Conservation (phyloP, 768 basidiomycete species). For the Dictyophora rubrovolvata region DNA sequence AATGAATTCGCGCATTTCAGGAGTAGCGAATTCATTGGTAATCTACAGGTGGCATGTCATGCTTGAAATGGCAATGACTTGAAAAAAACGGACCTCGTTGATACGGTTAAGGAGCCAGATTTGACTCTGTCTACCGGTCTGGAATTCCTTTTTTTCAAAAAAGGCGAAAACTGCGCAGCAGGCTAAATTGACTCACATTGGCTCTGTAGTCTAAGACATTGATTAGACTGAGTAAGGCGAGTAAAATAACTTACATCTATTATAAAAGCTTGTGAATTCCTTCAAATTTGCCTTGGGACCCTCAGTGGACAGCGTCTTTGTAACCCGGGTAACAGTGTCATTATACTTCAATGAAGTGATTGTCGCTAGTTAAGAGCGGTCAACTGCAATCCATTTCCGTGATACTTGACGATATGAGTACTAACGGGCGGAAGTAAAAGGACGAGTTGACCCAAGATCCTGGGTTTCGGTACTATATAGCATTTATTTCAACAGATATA, state of each 20-base stretch:
- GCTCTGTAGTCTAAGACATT: constrained; percentile 53
- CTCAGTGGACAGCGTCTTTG: constrained; percentile 55
- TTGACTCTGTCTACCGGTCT: constrained; percentile 73
- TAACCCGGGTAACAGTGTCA: constrained; percentile 46
- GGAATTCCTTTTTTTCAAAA: constrained; percentile 12
- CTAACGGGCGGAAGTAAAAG: constrained; percentile 20
- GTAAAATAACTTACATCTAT: constrained; percentile 46
- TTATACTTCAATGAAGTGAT: constrained; percentile 17
- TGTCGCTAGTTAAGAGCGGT: neutral
- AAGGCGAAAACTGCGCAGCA: constrained; percentile 13
- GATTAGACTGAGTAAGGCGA: constrained; percentile 15
- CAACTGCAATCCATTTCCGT: neutral
- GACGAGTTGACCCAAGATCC: constrained; percentile 32
- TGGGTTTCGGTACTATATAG: constrained; percentile 61
- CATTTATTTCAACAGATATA: neutral
- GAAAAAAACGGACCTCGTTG: constrained; percentile 35
- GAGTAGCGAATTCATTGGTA: constrained; percentile 50
- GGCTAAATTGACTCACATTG: constrained; percentile 38
- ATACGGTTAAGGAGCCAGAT: constrained; percentile 66
- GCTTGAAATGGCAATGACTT: neutral
- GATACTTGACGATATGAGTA: constrained; percentile 12
- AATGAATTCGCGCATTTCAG: constrained; percentile 46
- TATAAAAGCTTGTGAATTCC: constrained; percentile 62
- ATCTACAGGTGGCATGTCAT: constrained; percentile 32
- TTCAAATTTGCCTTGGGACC: constrained; percentile 55